Base-by-base conservation (phyloP, 2,329 filamentous ascomycete species). In the Fusarium duplospermum region DNA sequence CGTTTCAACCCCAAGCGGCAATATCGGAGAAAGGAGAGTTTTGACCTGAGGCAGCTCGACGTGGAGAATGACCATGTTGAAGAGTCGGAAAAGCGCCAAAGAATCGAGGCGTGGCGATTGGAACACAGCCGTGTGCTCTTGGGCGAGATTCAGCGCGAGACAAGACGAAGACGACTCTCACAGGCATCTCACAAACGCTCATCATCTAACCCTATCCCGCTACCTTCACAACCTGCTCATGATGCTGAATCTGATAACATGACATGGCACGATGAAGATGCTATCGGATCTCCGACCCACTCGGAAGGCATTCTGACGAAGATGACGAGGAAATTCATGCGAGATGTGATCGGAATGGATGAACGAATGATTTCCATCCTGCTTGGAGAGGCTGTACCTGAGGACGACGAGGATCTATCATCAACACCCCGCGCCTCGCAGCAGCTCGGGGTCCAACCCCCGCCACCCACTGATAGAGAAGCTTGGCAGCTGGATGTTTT, bases 71-170 rank as follows among this genome's bases (percentile, higher is more conserved):
- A 89, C 47, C 84, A 86, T 38, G 83, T 87, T 31, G 89, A 91
- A 45, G 92, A 94, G 73, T 86, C 89, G 45, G 94, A 98, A 76
- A 92, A 93, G 80, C 93, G 92, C 80, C 90, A 92, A 76, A 90
- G 96, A 69, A 97, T 99, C 80, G 96, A 98, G 83, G 89, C 90
- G 61, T 99, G 96, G 96, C 90, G 95, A 65, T 84, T 97, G 79
- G 96, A 98, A 79, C 95, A 99, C 81, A 98, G 95, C 81, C 90
- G 90, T 67, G 91, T 94, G 13, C 86, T 99, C 31, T 82, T 98
- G 36, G 93, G 97, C 65, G 94, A 98, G 82, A 95, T 98, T 57
- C 93, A 97, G 82, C 92, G 90, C 71, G 94, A 98, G 83, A 97
- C 95, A 64, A 86, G 87, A 71, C 88, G 93, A 67, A 89, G 93